Evolutionary conservation across 257 asterid genomes (phyloP), one percentile per base, ranked within the genome.

Genomic region (Mentha longifolia): DNA sequence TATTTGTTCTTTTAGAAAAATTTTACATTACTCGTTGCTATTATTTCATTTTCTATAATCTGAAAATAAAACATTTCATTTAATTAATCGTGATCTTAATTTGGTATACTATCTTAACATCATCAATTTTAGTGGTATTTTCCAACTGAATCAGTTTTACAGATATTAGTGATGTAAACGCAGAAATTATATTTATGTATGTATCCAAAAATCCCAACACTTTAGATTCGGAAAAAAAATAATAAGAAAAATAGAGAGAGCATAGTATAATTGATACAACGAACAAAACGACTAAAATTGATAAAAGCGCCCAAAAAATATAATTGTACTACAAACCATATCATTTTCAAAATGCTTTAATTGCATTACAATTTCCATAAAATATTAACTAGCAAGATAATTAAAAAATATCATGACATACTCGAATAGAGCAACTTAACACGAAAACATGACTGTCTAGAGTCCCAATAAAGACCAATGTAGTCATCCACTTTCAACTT

Each of bases 381-480:
- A 33, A 2, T 33, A 33, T 33, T 6, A 33, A 33, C 4, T 22
- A 33, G 6, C 37, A 33, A 33, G 9, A 16, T 15, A 17, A 20
- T 9, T 13, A 13, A 14, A 0, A 52, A 3, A 55, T 55, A 55
- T 55, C 19, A 57, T 13, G 42, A 13, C 51, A n/a, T 15, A 22
- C 33, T 12, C 8, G 55, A 25, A 55, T 46, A 52, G 6, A 88
- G 51, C 11, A 80, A 55, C 33, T 78, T 84, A 56, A 86, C 59
- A 2, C 73, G 75, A 46, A 84, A 80, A 49, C 20, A n/a, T 0
- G 76, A 65, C 4, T 61, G 58, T 15, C 35, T 64, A 1, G 70
- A 37, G 70, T 87, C 84, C 95, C 90, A 86, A 54, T 61, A 82
- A 22, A 89, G 50, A 0, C 82, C 85, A 25, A 85, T 78, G 52